Evolutionary conservation across 495 filamentous ascomycete species (phyloP), one percentile per base, ranked within the genome.

Genomic region (Beverwykella pulmonaria): DNA sequence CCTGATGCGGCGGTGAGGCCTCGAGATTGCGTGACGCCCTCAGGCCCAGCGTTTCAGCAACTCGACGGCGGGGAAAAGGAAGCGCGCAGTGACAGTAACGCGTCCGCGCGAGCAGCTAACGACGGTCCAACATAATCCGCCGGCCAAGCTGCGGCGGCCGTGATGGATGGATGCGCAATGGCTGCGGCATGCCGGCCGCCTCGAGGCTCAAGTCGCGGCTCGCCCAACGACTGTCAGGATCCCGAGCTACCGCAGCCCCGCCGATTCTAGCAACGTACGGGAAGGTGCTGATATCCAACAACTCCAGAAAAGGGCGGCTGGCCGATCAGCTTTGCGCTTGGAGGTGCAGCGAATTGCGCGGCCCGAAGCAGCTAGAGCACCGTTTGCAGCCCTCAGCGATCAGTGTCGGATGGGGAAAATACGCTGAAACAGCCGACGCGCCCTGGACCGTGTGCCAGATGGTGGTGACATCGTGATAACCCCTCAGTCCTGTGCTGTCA

Each of bases 401-500:
- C 41, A 23, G 30, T 23, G 10, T 44, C 60, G 54, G 61, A 54
- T 63, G 27, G 60, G 60, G 60, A 27, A 55, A 27, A n/a, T 36
- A 46, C 26, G 25, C 34, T 56, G 53, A 64, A 64, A 56, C 52
- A 64, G 61, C 61, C 61, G 61, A 64, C 53, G 29, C 49, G 60
- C 61, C 30, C 22, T 48, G 56, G n/a, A 14, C 39, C 39, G 9
- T 44, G 6, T 44, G 39, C 39, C 39, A 44, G 39, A 12, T 3
- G 39, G 52, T n/a, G 52, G 20, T 29, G 12, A n/a, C n/a, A n/a
- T n/a, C n/a, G n/a, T n/a, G n/a, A n/a, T n/a, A n/a, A n/a, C 27
- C 52, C 26, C 26, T 23, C 25, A 19, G n/a, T 14, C n/a, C 17
- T 44, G 8, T 44, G 20, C 22, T 52, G 48, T 29, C 48, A 29